A percentile compares a stretch with the other conserved stretches of the same genome.
Evolutionary conservation across 129 eudicot genomes (phyloP).

Genomic region (Flaveria sonorensis): DNA sequence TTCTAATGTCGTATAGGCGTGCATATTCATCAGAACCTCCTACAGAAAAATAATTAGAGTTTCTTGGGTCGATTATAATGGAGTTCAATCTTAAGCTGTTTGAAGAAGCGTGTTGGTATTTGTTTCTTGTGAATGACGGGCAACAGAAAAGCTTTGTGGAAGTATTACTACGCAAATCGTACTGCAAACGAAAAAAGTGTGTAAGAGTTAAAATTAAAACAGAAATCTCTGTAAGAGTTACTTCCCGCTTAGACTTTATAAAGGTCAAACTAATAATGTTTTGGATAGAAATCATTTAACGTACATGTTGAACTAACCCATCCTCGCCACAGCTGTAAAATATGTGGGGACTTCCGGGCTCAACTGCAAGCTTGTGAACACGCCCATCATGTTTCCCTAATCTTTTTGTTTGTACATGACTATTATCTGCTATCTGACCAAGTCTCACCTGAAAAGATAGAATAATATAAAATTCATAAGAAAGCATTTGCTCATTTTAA

Average conservation of each 20-base stretch:
- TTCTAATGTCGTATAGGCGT: conserved; percentile 76
- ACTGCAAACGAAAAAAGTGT: conserved; percentile 52
- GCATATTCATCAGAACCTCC: conserved; percentile 82
- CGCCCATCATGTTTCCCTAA: conserved; percentile 79
- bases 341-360: conserved; percentile 84
- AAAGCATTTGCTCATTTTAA: neutral
- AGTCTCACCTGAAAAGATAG: conserved; percentile 64
- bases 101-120: conserved; percentile 29
- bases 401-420: conserved; percentile 63
- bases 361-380: conserved; percentile 79
- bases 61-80: conserved; percentile 71
- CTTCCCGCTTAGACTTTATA: conserved; percentile 5
- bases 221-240: neutral
- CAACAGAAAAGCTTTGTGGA: conserved; percentile 71
- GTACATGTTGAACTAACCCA: conserved; percentile 80
- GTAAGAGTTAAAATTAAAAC: neutral
- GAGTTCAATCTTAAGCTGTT: conserved; percentile 57
- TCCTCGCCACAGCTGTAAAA: conserved; percentile 90
- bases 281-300: conserved; percentile 25
- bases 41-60: conserved; percentile 70
- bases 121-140: conserved; percentile 53
- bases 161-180: conserved; percentile 71
- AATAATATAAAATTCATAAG: neutral
- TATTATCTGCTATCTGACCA: conserved; percentile 58
- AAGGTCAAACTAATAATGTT: neutral